Evolutionary conservation across 129 eudicot genomes (phyloP), one percentile per base, ranked within the genome.

Genomic region (Erigeron canadensis): DNA sequence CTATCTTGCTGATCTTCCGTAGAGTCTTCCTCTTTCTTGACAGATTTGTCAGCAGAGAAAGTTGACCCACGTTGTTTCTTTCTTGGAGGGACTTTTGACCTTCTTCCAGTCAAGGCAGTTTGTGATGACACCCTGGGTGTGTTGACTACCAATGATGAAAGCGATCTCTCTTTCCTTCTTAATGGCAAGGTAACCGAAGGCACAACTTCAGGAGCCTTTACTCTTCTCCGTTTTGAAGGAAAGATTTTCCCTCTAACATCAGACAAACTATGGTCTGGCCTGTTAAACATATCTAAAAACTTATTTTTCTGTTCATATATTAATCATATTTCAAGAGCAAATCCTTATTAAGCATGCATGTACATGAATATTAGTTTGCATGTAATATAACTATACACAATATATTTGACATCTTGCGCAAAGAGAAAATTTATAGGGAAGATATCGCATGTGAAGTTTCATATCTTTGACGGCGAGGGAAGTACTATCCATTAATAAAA

Each of bases 231-330:
- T 86, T 91, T 91, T 73, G 76, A 80, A 43, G 97, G 96, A 77
- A 91, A 91, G 40, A 88, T 88, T 82, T 85, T 91, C 21, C 87
- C 83, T 71, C 91, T 81, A 17, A 91, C 80, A 79, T 86, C 91
- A 79, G 88, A 91, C 82, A 91, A 70, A 70, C 58, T 84, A 74
- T 91, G 96, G 76, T 91, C 97, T 39, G 89, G 96, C 97, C 96
- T 91, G 94, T 57, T 60, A 79, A 67, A 43, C 54, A 75, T 44
- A 70, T 10, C 9, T 37, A 65, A 38, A 72, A 61, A 4, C 58
- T 61, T 50, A n/a, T n/a, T n/a, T 43, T 42, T 10, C 58, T 55
- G 46, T 21, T 22, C 17, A 64, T 62, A 48, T 10, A 71, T 9
- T 5, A 71, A 51, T 73, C 51, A 62, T 47, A 23, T 58, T 72